Percentiles rank a stretch among this genome's conserved stretches.
These are phyloP conservation scores for Pichia sp. DNA, from an alignment of 1,139 yeast genomes.

Conservation along the genomic window DNA sequence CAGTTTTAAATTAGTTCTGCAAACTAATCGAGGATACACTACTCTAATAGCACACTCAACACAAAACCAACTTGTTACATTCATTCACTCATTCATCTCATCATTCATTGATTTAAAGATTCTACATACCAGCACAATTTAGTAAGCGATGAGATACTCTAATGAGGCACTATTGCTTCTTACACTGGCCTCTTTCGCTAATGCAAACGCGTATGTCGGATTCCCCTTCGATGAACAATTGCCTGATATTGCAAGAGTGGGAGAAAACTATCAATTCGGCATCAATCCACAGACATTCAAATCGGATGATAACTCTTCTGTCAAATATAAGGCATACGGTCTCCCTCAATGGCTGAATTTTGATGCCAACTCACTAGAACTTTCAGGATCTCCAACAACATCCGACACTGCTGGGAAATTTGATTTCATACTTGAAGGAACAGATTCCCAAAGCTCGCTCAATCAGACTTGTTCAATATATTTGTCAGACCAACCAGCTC, in stretches of 20 bases:
- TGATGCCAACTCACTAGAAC: conserved; percentile 51
- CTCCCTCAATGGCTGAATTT: conserved; percentile 77
- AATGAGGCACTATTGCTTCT: no score
- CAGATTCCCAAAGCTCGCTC: conserved; percentile 46
- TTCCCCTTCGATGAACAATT: conserved; percentile 78
- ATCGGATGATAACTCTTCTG: conserved; percentile 35
- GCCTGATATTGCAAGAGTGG: conserved; percentile 80
- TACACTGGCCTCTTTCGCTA: no score
- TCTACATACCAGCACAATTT: no score
- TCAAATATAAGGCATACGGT: conserved; percentile 48
- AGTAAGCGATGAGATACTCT: no score
- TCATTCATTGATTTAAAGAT: no score
- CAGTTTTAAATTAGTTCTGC: no score
- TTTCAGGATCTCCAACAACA: conserved; percentile 59
- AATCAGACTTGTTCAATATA: conserved; percentile 45
- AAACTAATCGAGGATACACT: no score
- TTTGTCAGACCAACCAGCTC: conserved; percentile 42
- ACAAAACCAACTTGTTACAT: no score
- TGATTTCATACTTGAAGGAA: conserved; percentile 49
- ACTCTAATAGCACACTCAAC: no score
- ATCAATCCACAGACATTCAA: conserved; percentile 67
- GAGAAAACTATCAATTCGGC: conserved; percentile 55
- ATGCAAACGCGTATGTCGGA: conserved; percentile 45
- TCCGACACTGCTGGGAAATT: conserved; percentile 37
- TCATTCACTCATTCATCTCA: no score